Evolutionary conservation across 2,329 filamentous ascomycete species (phyloP).

Genomic region (Curvularia sp.): DNA sequence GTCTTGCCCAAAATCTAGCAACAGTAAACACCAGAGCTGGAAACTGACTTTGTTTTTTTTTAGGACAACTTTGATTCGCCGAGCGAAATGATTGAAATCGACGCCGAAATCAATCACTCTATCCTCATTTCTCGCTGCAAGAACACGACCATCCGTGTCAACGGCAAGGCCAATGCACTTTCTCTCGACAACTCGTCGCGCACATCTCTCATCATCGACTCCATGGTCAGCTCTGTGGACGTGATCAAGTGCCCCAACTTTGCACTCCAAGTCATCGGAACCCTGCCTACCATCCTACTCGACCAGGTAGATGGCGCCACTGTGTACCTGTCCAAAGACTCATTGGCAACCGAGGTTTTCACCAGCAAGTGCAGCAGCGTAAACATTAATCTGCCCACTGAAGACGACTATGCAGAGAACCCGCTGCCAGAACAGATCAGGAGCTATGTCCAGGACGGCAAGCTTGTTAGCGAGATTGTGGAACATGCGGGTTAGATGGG

Average conservation of each 20-base stretch:
- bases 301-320: conserved; percentile 93
- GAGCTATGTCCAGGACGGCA: conserved; percentile 77
- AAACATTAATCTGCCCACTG: conserved; percentile 82
- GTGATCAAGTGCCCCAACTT: conserved; percentile 96
- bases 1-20: conserved; percentile 52
- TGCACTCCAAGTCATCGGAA: conserved; percentile 87
- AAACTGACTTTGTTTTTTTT: conserved; percentile 47
- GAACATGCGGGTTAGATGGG: conserved; percentile 77
- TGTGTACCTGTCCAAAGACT: conserved; percentile 84
- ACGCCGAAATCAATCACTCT: conserved; percentile 83
- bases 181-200: conserved; percentile 89
- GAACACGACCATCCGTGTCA: conserved; percentile 87
- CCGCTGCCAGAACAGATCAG: conserved; percentile 90
- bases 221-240: conserved; percentile 87
- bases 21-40: background rate
- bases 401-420: conserved; percentile 84
- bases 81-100: conserved; percentile 76
- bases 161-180: conserved; percentile 95
- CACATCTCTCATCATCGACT: conserved; percentile 86
- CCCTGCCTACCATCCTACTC: conserved; percentile 84
- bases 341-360: conserved; percentile 80
- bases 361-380: conserved; percentile 86
- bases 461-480: conserved; percentile 90
- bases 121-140: conserved; percentile 91
- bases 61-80: conserved; percentile 85